Evolutionary conservation across 176 grass and related monocot species (phyloP), one percentile per base, ranked within the genome.

Genomic region (Puya raimondii): DNA sequence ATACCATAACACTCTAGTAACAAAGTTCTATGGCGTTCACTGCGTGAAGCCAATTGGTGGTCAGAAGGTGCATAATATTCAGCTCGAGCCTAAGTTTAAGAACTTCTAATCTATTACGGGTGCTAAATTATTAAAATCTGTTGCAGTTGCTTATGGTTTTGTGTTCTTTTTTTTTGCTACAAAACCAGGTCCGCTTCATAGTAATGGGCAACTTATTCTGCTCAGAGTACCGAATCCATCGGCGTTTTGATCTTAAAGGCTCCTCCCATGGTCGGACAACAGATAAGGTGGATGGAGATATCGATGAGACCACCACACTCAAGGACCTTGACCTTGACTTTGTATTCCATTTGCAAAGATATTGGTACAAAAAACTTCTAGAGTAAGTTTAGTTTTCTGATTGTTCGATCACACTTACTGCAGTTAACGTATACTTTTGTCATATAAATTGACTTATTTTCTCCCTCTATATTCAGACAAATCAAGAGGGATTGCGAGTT

Each of bases 221-320:
- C 67, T 89, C 86, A 12, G 86, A 89, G 54, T 89, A 89, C 73
- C 84, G 74, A 51, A 85, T 89, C 53, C 82, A 89, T 72, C 73
- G 86, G 72, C 79, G 86, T 57, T 89, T 89, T 79, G 86, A 89
- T 85, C 67, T 89, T 63, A 89, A 89, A 85, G 86, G 86, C 51
- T 89, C 86, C 49, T 89, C 86, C n/a, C 65, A 89, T 68, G 86
- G 86, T 47, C 78, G 86, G 25, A 89, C 79, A 42, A 82, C 80
- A 0, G 86, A 85, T 67, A 89, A 89, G 73, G 64, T 83, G 0
- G 86, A 85, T 29, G 49, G 68, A 49, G 80, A 82, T 63, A 76
- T 85, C 11, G 86, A 89, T 13, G 86, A 85, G 73, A 79, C 86
- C 16, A 85, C 86, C 14, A 89, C 86, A 51, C 75, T 89, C 0